Evolutionary conservation across 140 eudicot genomes (phyloP), one percentile per base, ranked within the genome.

Genomic region (Erigeron philadelphicus): DNA sequence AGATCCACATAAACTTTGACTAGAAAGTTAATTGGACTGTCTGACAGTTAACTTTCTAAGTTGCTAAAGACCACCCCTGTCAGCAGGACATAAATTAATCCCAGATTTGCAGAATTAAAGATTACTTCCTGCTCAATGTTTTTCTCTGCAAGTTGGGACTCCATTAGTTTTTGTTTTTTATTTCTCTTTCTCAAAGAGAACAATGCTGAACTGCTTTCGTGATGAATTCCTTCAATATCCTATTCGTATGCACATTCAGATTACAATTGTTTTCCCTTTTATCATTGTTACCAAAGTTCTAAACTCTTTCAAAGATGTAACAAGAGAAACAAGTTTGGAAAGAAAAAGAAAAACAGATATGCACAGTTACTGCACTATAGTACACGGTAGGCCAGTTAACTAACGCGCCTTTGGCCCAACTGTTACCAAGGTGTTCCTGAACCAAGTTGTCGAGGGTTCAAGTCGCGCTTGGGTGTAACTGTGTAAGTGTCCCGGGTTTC

Each of bases 11-110:
- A 60, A 17, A 13, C 6, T 59, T 16, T 9, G 0, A 59, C 25
- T 11, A 9, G 2, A 13, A 11, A 25, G 23, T 11, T 25, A 25
- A 42, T 41, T 11, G 9, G 13, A 13, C 25, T 49, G 42, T 11
- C 1, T 9, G 0, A 31, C n/a, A 19, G 8, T 19, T 23, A 56
- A 1, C 4, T 8, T 23, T 8, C 13, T 8, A 56, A 57, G 9
- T 19, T 9, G 42, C 11, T 11, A 59, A 9, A 63, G 11, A 13
- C 67, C 15, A 13, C 38, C 38, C 8, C 59, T 44, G 35, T 59
- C 53, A 48, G 49, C 60, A 72, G 61, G 35, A 72, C 60, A 16
- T 13, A 50, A 31, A 23, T 0, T 31, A 47, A n/a, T 61, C 48
- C 11, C 68, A 49, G 53, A 19, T 52, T 62, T 16, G 19, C 11